phyloP scores from a whole-genome alignment of 441 rosid species.

The Viola pubescens region DNA sequence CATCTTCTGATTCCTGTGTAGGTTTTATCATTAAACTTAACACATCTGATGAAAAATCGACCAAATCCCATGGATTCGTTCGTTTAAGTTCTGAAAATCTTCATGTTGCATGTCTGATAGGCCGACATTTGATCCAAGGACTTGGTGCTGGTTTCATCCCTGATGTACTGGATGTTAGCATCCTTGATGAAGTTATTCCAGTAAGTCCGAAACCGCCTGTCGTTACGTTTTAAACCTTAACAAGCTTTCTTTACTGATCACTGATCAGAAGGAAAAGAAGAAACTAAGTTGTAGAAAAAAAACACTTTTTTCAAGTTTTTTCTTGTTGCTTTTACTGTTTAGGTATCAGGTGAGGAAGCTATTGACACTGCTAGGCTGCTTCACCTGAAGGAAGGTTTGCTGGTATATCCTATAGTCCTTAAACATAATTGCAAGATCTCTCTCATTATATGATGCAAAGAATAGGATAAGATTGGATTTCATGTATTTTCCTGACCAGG shows the following conservation, averaged over 20 bases:
- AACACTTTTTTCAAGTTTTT: background rate
- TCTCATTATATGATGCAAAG: background rate
- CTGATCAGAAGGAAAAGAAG: too few relatives aligned
- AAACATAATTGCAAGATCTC: background rate
- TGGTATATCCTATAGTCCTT: slow-evolving; percentile 24
- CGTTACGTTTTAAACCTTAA: background rate
- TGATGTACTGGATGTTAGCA: slow-evolving; percentile 29
- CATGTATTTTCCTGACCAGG: slow-evolving; percentile 21
- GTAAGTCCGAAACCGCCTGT: slow-evolving; percentile 23
- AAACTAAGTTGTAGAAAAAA: background rate
- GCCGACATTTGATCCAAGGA: slow-evolving; percentile 45
- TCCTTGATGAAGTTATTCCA: slow-evolving; percentile 42
- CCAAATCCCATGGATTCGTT: background rate
- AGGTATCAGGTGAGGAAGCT: slow-evolving; percentile 66
- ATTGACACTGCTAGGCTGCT: slow-evolving; percentile 61
- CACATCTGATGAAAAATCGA: background rate
- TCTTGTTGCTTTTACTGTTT: background rate
- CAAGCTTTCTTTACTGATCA: too few relatives aligned
- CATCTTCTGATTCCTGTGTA: background rate
- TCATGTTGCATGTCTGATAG: slow-evolving; percentile 16
- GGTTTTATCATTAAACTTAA: background rate
- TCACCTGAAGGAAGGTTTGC: slow-evolving; percentile 58
- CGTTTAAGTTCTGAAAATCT: background rate
- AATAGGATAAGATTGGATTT: background rate
- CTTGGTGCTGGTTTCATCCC: slow-evolving; percentile 47